Percentiles rank a stretch among this genome's conserved stretches.
Conservation (phyloP, 495 filamentous ascomycete genomes). For the Aspergillus homomorphus region DNA sequence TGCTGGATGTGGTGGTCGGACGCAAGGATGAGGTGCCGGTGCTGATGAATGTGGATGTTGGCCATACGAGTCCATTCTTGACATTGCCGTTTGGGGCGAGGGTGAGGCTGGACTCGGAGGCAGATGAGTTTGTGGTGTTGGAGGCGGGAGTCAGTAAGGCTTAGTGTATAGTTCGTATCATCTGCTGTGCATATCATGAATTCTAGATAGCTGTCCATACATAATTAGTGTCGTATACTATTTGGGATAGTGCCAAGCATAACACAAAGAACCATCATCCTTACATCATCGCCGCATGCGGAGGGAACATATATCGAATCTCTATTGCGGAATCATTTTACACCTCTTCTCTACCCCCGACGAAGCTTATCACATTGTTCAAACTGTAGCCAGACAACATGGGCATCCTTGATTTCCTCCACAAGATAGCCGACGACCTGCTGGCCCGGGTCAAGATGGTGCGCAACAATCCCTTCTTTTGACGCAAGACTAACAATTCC, state of each 20-base stretch:
- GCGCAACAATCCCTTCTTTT: no score
- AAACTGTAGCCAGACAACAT: neutral
- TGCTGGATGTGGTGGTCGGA: neutral
- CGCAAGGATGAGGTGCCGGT: neutral
- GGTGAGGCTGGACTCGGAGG: neutral
- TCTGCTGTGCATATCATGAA: no score
- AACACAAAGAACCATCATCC: neutral
- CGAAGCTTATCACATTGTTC: neutral
- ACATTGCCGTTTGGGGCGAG: conserved; percentile 2
- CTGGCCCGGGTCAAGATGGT: conserved; percentile 11
- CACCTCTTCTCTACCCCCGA: neutral
- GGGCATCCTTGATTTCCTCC: conserved; percentile 1
- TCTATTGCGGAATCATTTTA: neutral
- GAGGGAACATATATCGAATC: no score
- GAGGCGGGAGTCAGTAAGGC: neutral
- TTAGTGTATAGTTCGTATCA: no score
- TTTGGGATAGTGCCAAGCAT: neutral
- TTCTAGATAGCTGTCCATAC: no score
- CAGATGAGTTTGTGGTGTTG: neutral
- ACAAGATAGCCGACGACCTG: conserved; percentile 6
- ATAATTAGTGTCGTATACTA: no score
- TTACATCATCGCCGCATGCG: neutral
- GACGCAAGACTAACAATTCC: neutral
- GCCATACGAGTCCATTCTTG: conserved; percentile 2
- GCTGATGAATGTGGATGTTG: conserved; percentile 5